Percentiles rank a stretch among this genome's conserved stretches.
phyloP scores from a whole-genome alignment of 2,329 filamentous ascomycete genomes.

The Paecilomyces niveus region DNA sequence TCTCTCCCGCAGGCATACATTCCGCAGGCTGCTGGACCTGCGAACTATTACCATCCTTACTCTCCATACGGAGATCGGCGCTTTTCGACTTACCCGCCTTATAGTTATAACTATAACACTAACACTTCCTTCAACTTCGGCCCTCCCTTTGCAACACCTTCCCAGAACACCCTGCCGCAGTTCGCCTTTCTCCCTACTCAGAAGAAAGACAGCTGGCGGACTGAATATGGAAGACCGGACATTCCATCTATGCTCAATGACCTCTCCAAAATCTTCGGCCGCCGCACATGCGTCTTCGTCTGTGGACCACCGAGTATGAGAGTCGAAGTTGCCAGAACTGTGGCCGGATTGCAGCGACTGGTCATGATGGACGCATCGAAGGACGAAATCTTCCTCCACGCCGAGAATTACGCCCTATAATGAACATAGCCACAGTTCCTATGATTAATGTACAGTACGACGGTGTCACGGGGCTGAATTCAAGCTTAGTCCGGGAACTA shows the following conservation, averaged over 20 bases:
- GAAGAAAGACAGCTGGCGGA: conserved; percentile 69
- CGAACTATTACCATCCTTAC: conserved; percentile 7
- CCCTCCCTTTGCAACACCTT: conserved; percentile 76
- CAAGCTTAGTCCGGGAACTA: not conserved
- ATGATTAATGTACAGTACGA: not conserved
- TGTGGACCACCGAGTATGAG: conserved; percentile 85
- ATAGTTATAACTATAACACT: conserved; percentile 8
- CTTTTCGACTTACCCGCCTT: conserved; percentile 3
- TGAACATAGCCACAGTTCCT: not conserved
- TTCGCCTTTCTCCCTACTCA: conserved; percentile 67
- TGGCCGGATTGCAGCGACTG: conserved; percentile 72
- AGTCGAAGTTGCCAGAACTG: conserved; percentile 77
- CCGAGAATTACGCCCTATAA: conserved; percentile 88
- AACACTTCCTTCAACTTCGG: conserved; percentile 60
- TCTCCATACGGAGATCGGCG: not conserved
- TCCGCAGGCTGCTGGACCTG: conserved; percentile 8
- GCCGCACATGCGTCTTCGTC: conserved; percentile 82
- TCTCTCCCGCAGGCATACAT: conserved; percentile 58
- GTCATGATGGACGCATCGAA: conserved; percentile 72
- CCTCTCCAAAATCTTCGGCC: conserved; percentile 73
- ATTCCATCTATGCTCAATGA: conserved; percentile 80
- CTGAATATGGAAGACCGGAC: conserved; percentile 86
- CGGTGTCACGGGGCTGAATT: not conserved
- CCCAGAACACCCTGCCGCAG: conserved; percentile 83
- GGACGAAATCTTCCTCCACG: conserved; percentile 90